Evolutionary conservation across 371 early-diverging fungal genomes (phyloP).

Genomic region (Mortierella sp.): DNA sequence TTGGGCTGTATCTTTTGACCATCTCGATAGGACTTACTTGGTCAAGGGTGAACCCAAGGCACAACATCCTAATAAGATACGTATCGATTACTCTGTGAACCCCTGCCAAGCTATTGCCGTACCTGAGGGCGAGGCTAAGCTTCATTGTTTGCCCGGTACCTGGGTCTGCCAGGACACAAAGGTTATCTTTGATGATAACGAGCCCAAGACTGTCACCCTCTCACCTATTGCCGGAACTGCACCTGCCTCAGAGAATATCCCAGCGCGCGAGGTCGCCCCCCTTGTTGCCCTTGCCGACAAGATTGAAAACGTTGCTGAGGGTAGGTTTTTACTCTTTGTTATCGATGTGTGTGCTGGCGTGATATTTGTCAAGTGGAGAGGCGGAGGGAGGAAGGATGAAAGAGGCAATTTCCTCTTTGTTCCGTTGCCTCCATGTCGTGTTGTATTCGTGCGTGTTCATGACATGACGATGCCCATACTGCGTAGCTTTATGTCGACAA

Average conservation of each 20-base stretch:
- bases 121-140: constrained; percentile 36
- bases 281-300: constrained; percentile 22
- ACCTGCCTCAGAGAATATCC: constrained; percentile 29
- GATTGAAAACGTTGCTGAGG: constrained; percentile 32
- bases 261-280: constrained; percentile 45
- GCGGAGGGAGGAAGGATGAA: not conserved
- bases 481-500: not conserved
- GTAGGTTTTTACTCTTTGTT: constrained; percentile 12
- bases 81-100: constrained; percentile 41
- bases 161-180: constrained; percentile 56
- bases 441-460: not conserved
- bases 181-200: constrained; percentile 20
- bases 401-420: not conserved
- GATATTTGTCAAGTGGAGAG: not conserved
- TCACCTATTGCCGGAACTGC: constrained; percentile 42
- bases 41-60: constrained; percentile 29
- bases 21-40: constrained; percentile 25
- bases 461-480: not conserved
- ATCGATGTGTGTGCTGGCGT: not conserved
- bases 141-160: constrained; percentile 29
- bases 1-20: too few species aligned
- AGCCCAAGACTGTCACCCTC: constrained; percentile 24
- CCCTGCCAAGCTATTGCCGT: constrained; percentile 50
- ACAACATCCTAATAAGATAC: constrained; percentile 32
- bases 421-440: not conserved